phyloP scores from a whole-genome alignment of 805 yeast species.

The Zygosaccharomyces rouxii region DNA sequence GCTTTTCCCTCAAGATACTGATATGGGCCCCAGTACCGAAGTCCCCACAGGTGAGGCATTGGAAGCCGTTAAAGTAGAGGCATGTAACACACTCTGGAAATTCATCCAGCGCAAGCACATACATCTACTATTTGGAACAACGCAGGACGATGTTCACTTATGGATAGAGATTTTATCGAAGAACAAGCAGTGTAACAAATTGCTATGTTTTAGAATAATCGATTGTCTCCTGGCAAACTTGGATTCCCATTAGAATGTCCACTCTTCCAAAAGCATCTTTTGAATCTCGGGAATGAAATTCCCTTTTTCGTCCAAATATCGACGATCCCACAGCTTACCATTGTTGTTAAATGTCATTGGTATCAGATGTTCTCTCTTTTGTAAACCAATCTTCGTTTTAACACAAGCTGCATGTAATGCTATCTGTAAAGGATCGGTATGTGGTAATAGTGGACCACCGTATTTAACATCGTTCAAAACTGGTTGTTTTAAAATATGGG shows the following conservation, averaged over 20 bases:
- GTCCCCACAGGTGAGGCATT: constrained; percentile 42
- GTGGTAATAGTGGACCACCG: constrained; percentile 16
- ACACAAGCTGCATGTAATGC: constrained; percentile 40
- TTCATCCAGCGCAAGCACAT: constrained; percentile 19
- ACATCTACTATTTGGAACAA: constrained; percentile 19
- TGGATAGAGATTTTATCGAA: constrained; percentile 35
- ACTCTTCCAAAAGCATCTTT: constrained; percentile 20
- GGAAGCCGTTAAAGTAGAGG: constrained; percentile 27
- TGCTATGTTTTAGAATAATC: constrained; percentile 39
- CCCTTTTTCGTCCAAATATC: constrained; percentile 26
- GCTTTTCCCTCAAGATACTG: constrained; percentile 47
- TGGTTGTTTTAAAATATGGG: constrained; percentile 23
- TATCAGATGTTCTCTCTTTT: constrained; percentile 22
- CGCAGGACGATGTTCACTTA: constrained; percentile 22
- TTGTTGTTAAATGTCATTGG: constrained; percentile 23
- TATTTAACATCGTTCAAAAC: constrained; percentile 32
- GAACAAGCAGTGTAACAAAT: constrained; percentile 41
- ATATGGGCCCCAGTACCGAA: constrained; percentile 46
- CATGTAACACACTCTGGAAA: constrained; percentile 27
- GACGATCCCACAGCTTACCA: constrained; percentile 26
- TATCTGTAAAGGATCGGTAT: constrained; percentile 24
- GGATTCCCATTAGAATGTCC: constrained; percentile 9
- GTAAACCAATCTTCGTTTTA: constrained; percentile 34
- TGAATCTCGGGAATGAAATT: constrained; percentile 22
- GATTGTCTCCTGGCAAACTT: constrained; percentile 41